These are phyloP conservation scores for Rickenella mellea DNA, from an alignment of 768 basidiomycete species.

Conservation along the genomic window DNA sequence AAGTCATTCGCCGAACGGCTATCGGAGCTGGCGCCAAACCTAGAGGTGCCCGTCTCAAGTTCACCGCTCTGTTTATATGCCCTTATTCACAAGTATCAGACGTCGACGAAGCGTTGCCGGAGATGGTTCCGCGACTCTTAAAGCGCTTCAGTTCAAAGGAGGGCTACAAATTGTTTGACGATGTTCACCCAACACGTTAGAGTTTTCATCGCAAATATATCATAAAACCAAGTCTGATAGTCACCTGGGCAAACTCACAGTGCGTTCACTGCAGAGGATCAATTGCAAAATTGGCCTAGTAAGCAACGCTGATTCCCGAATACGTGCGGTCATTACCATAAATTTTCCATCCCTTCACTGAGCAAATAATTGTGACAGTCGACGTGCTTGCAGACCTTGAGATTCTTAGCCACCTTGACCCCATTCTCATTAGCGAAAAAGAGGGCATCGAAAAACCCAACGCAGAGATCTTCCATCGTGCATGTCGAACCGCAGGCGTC, in stretches of 20 bases:
- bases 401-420: conserved; percentile 36
- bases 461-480: conserved; percentile 43
- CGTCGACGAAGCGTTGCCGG: conserved; percentile 40
- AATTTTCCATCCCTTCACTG: too few species aligned
- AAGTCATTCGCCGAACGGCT: conserved; percentile 67
- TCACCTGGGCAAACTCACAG: conserved; percentile 2
- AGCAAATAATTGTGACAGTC: too few species aligned
- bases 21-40: conserved; percentile 63
- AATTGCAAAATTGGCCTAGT: conserved; percentile 47
- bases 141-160: conserved; percentile 57
- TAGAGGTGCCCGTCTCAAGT: conserved; percentile 27
- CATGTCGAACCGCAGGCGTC: conserved; percentile 27
- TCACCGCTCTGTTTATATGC: background rate
- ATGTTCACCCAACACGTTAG: conserved; percentile 38
- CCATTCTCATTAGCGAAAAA: conserved; percentile 62
- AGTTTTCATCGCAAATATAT: conserved; percentile 5
- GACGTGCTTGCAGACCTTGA: conserved; percentile 49
- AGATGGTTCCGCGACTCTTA: conserved; percentile 56
- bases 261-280: conserved; percentile 27
- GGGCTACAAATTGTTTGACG: conserved; percentile 57
- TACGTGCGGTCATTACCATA: conserved; percentile 39
- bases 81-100: conserved; percentile 15
- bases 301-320: conserved; percentile 66
- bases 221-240: background rate
- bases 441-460: conserved; percentile 64